A percentile compares a stretch with the other conserved stretches of the same genome.
Conservation (phyloP, 176 grass and related monocot genomes). For the Dendrocalamus sinicus region DNA sequence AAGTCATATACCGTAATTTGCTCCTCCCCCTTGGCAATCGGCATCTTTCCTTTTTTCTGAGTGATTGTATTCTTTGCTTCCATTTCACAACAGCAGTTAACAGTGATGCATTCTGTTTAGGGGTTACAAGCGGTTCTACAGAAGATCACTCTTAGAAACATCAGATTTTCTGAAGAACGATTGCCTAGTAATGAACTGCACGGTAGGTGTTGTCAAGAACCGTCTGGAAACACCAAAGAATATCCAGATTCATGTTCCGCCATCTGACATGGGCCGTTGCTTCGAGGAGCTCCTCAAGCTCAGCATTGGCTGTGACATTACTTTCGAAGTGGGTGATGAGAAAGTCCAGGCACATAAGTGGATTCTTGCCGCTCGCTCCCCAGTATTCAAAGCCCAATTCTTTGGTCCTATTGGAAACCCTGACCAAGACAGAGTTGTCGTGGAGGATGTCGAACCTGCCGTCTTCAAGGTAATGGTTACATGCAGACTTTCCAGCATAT, state of each 20-base stretch:
- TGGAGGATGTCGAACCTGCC: conserved; percentile 83
- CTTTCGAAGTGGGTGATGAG: conserved; percentile 75
- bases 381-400: conserved; percentile 88
- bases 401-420: conserved; percentile 87
- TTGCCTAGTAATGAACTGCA: conserved; percentile 78
- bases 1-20: not conserved
- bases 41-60: conserved; percentile 7
- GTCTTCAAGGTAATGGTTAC: conserved; percentile 76
- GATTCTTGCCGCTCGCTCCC: conserved; percentile 88
- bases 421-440: conserved; percentile 54
- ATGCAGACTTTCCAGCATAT: conserved; percentile 19
- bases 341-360: conserved; percentile 68
- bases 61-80: not conserved
- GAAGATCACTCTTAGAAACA: conserved; percentile 64
- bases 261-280: conserved; percentile 67
- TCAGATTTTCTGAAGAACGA: conserved; percentile 81
- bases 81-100: not conserved
- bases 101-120: conserved; percentile 45
- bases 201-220: conserved; percentile 83
- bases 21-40: not conserved
- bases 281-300: conserved; percentile 61
- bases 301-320: conserved; percentile 71
- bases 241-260: conserved; percentile 61
- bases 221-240: conserved; percentile 68
- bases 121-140: conserved; percentile 96